Percentiles rank a stretch among this genome's conserved stretches.
Evolutionary conservation across 192 early-diverging fungal genomes (phyloP).

Genomic region (Coemansia sp.): DNA sequence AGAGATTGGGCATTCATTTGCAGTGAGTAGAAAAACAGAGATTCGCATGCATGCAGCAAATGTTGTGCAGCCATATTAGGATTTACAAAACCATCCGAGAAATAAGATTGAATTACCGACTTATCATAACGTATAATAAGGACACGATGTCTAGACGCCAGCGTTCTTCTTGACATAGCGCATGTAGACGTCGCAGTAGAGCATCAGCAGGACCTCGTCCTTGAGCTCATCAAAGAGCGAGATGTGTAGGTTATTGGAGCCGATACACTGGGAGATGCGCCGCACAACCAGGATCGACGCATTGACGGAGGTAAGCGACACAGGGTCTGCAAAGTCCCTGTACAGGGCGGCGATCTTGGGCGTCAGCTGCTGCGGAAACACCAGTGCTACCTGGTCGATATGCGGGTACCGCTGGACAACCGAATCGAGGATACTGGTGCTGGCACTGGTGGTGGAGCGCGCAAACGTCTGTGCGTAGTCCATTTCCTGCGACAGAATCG

Average conservation of each 20-base stretch:
- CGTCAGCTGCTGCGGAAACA: background rate
- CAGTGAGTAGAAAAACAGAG: too few species aligned
- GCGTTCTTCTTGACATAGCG: conserved; percentile 20
- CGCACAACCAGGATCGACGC: conserved; percentile 17
- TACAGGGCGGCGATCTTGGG: conserved; percentile 2
- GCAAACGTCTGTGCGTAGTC: background rate
- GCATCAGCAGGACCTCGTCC: conserved; percentile 49
- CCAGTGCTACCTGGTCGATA: background rate
- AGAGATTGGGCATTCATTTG: too few species aligned
- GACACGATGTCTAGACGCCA: too few species aligned
- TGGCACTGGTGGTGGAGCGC: conserved; percentile 4
- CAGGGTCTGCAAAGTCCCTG: conserved; percentile 26
- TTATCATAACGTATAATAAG: too few species aligned
- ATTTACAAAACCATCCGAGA: too few species aligned
- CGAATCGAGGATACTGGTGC: conserved; percentile 18
- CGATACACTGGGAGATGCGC: conserved; percentile 14
- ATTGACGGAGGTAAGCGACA: conserved; percentile 32
- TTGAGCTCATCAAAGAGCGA: conserved; percentile 42
- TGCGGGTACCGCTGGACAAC: background rate
- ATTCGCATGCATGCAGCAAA: too few species aligned
- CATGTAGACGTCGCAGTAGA: conserved; percentile 47
- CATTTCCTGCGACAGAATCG: background rate
- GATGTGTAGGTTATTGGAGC: conserved; percentile 13
- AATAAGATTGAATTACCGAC: too few species aligned
- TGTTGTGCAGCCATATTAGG: too few species aligned